Evolutionary conservation across 2,329 filamentous ascomycete species (phyloP).

Genomic region (Fusarium begoniae): DNA sequence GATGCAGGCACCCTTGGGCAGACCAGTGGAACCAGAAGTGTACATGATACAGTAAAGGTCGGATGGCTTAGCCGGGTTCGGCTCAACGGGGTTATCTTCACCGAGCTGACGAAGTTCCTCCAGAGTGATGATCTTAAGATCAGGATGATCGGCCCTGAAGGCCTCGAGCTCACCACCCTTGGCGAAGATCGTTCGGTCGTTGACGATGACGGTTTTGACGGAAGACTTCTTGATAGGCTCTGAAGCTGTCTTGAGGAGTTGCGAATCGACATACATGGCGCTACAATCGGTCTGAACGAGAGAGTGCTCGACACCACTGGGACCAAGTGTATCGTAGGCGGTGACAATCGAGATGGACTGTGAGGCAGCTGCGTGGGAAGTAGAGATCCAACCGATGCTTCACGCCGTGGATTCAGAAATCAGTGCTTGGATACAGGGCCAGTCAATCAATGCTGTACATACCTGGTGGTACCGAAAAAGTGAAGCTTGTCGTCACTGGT

Average conservation of each 20-base stretch:
- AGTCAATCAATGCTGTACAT: constrained; percentile 38
- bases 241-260: constrained; percentile 71
- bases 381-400: constrained; percentile 83
- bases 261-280: constrained; percentile 88
- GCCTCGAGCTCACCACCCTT: constrained; percentile 61
- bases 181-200: constrained; percentile 64
- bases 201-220: constrained; percentile 71
- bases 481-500: constrained; percentile 75
- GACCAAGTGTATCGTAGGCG: constrained; percentile 91
- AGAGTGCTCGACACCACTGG: constrained; percentile 85
- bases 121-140: constrained; percentile 63
- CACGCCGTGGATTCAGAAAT: constrained; percentile 1
- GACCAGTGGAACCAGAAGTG: constrained; percentile 89
- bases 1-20: constrained; percentile 88
- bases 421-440: background rate
- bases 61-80: constrained; percentile 75
- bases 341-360: constrained; percentile 94
- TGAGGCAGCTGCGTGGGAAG: constrained; percentile 79
- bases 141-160: constrained; percentile 65
- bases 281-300: constrained; percentile 81
- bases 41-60: constrained; percentile 88
- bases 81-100: constrained; percentile 74
- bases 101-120: constrained; percentile 66
- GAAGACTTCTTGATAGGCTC: constrained; percentile 65
- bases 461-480: constrained; percentile 86